Evolutionary conservation across 163 green algal genomes (phyloP).

Genomic region (Chlamydomonas reinhardtii): DNA sequence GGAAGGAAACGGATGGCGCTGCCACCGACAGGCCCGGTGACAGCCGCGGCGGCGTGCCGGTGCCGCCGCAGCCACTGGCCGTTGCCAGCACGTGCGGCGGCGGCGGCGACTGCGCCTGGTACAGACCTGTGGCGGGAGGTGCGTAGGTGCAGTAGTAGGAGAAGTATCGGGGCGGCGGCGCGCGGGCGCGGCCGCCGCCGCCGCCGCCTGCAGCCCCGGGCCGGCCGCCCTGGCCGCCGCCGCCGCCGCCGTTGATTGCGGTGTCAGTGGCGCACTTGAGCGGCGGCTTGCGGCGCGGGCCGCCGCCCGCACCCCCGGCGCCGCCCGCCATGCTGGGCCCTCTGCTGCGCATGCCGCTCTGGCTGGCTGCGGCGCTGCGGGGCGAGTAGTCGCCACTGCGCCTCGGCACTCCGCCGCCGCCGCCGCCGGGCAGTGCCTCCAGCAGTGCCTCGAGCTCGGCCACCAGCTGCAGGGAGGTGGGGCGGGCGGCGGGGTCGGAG

Average conservation of each 20-base stretch:
- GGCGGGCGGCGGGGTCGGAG: background rate
- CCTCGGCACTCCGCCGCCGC: background rate
- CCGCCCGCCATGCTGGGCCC: background rate
- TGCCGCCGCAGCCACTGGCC: too few relatives aligned
- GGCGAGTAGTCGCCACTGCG: background rate
- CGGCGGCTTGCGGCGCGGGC: background rate
- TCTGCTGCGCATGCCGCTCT: background rate
- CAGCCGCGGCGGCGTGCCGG: too few relatives aligned
- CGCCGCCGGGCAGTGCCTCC: background rate
- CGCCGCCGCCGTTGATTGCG: background rate
- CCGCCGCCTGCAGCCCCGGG: background rate
- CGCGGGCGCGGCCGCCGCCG: background rate
- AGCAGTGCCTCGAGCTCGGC: slow-evolving; percentile 42
- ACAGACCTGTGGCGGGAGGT: background rate
- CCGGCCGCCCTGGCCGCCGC: background rate
- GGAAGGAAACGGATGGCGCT: too few relatives aligned
- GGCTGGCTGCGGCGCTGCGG: background rate
- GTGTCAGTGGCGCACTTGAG: slow-evolving; percentile 26
- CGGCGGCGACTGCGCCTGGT: slow-evolving; percentile 1
- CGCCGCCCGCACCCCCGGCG: background rate
- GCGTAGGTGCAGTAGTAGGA: background rate
- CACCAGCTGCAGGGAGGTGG: slow-evolving; percentile 29
- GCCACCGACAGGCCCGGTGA: too few relatives aligned
- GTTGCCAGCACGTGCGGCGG: too few relatives aligned
- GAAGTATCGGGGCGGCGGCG: background rate